Evolutionary conservation across 306 rosid species (phyloP).

Genomic region (Dryas alaskensis): DNA sequence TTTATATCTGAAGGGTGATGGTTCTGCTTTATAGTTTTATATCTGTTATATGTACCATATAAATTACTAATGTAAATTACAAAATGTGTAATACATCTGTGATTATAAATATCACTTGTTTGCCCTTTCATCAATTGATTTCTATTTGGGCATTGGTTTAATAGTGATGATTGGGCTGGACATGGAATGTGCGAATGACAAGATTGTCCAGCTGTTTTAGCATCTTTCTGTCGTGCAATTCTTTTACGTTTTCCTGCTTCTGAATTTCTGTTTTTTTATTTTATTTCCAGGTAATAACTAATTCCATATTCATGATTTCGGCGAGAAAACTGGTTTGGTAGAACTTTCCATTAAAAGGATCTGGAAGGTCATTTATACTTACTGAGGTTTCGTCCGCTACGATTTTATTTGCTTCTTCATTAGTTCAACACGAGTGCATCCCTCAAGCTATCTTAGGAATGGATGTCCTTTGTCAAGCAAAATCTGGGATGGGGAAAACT

Average conservation of each 20-base stretch:
- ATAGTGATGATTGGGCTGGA: background rate
- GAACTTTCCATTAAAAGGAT: constrained; percentile 64
- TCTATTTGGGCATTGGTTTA: background rate
- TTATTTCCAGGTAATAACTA: constrained; percentile 61
- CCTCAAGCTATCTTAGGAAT: constrained; percentile 78
- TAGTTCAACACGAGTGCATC: constrained; percentile 78
- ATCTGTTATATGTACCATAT: background rate
- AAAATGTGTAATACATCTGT: background rate
- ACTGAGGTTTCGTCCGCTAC: constrained; percentile 69
- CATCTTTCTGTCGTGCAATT: background rate
- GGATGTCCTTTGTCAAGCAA: constrained; percentile 76
- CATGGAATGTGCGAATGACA: background rate
- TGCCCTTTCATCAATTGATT: background rate
- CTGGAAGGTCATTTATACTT: constrained; percentile 69
- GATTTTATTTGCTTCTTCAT: constrained; percentile 60
- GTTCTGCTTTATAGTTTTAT: background rate
- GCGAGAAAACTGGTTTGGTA: constrained; percentile 64
- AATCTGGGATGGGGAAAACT: constrained; percentile 80
- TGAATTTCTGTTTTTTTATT: constrained; percentile 11
- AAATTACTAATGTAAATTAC: background rate
- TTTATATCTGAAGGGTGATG: background rate
- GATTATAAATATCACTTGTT: background rate
- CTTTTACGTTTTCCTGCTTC: constrained; percentile 1
- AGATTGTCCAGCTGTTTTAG: background rate
- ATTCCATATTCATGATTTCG: constrained; percentile 56